phyloP scores from a whole-genome alignment of 495 filamentous ascomycete species.

The Geoglossum glabrum region DNA sequence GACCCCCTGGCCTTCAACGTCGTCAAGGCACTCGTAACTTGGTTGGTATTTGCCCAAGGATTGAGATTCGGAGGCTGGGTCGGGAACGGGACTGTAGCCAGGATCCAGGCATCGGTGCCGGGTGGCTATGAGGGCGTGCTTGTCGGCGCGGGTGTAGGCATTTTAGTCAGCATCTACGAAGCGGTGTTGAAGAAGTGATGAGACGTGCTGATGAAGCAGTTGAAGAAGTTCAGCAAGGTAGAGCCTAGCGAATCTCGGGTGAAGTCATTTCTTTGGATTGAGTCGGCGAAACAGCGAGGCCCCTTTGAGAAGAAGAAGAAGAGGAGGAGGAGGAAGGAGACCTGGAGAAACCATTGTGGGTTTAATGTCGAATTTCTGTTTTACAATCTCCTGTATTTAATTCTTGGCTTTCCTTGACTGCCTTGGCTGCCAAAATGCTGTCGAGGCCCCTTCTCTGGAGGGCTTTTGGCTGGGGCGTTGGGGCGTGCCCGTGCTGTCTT shows the following conservation, averaged over 20 bases:
- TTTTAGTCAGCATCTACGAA: slow-evolving; percentile 57
- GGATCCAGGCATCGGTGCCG: slow-evolving; percentile 45
- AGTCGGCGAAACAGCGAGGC: neutral
- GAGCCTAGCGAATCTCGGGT: neutral
- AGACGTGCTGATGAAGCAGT: neutral
- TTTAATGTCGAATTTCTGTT: neutral
- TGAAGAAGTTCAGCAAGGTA: neutral
- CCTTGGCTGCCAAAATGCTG: neutral
- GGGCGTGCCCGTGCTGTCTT: neutral
- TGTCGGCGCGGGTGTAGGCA: slow-evolving; percentile 49
- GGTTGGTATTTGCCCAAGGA: slow-evolving; percentile 54
- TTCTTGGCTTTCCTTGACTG: neutral
- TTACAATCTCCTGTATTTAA: neutral
- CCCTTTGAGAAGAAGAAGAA: too few relatives aligned
- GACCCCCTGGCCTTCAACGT: slow-evolving; percentile 84
- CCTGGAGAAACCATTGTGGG: neutral
- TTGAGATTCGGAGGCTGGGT: slow-evolving; percentile 41
- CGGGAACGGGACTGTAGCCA: slow-evolving; percentile 31
- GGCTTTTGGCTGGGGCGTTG: neutral
- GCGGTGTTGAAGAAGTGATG: slow-evolving; percentile 54
- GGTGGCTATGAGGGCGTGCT: slow-evolving; percentile 52
- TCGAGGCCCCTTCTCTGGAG: neutral
- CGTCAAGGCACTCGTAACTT: slow-evolving; percentile 59
- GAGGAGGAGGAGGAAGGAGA: neutral
- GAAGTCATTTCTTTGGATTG: neutral